Conservation (phyloP, 2,329 filamentous ascomycete genomes). For the Botrytis pseudocinerea region DNA sequence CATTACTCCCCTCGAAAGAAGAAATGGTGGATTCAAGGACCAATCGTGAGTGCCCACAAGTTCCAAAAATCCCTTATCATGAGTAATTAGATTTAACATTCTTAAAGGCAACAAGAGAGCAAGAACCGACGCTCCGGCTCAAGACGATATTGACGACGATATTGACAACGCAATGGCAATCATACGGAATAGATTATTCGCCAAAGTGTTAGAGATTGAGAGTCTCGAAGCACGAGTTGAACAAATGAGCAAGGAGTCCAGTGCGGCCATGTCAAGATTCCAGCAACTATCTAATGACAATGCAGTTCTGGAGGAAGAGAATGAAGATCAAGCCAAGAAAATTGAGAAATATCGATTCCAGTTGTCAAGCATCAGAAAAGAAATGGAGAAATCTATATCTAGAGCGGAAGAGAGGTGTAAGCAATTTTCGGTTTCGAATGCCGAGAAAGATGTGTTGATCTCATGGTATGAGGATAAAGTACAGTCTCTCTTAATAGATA, state of each 20-base stretch:
- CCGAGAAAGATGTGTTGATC: neutral
- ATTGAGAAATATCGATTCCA: neutral
- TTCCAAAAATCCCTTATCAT: no score
- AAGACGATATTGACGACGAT: neutral
- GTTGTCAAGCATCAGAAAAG: neutral
- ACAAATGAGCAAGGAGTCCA: neutral
- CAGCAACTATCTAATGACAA: neutral
- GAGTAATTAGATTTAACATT: neutral
- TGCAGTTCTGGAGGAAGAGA: neutral
- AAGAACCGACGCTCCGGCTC: neutral
- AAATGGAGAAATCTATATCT: neutral
- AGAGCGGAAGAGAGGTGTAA: neutral
- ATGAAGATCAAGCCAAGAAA: neutral
- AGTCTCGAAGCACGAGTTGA: neutral
- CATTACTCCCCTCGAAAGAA: no score
- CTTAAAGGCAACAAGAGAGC: neutral
- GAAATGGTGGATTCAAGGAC: neutral
- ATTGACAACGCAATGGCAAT: neutral
- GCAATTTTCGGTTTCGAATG: neutral
- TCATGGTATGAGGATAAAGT: neutral
- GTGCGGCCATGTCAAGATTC: neutral
- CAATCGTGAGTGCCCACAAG: neutral
- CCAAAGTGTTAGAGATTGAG: neutral
- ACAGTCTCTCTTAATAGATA: accelerated
- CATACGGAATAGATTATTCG: neutral